phyloP scores from a whole-genome alignment of 2,329 filamentous ascomycete species.

The Neurospora crassa region DNA sequence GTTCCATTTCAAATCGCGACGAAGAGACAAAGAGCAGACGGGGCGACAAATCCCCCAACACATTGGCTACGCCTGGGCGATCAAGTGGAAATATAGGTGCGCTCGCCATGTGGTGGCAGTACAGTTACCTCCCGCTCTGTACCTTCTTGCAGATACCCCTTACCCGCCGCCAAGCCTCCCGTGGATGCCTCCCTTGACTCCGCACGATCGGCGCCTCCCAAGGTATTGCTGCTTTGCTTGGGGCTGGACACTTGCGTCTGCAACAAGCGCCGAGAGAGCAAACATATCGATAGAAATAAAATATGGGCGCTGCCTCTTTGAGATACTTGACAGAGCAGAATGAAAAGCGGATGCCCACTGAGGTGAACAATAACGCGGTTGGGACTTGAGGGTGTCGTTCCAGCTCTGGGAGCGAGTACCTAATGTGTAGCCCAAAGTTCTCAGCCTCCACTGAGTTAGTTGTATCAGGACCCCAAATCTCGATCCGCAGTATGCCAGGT shows the following conservation, averaged over 20 bases:
- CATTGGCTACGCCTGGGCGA: background rate
- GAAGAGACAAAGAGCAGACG: background rate
- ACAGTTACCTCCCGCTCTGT: background rate
- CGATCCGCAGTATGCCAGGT: background rate
- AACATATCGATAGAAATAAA: background rate
- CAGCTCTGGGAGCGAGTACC: background rate
- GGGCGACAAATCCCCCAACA: background rate
- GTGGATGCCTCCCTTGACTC: background rate
- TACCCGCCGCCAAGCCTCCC: background rate
- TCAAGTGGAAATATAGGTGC: background rate
- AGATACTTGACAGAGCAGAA: background rate
- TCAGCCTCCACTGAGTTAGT: background rate
- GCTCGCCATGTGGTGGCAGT: background rate
- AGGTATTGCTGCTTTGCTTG: background rate
- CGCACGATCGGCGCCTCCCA: background rate
- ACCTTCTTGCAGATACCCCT: background rate
- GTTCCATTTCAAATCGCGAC: background rate
- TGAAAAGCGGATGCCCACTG: background rate
- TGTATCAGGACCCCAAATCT: background rate
- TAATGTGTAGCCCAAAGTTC: background rate
- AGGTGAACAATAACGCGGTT: background rate
- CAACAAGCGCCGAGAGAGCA: background rate
- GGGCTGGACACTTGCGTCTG: background rate
- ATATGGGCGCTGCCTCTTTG: background rate
- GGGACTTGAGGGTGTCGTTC: background rate